These are phyloP conservation scores for Thamnidium elegans DNA, from an alignment of 192 early-diverging fungal genomes.

Conservation along the genomic window DNA sequence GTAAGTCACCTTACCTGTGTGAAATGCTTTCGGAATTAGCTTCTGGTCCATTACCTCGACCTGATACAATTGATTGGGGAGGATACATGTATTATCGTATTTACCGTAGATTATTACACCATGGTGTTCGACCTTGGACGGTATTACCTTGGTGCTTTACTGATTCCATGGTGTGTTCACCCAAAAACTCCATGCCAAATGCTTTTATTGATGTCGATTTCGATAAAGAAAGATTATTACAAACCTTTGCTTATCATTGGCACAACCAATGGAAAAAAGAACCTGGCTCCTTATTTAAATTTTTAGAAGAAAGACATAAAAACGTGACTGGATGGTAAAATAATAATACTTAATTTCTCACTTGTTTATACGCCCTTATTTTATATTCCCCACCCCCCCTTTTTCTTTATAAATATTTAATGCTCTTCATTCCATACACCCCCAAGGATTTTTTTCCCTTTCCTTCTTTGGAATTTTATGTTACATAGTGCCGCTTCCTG, in stretches of 20 bases:
- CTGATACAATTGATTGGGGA: constrained; percentile 41
- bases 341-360: too few relatives aligned
- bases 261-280: constrained; percentile 47
- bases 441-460: too few relatives aligned
- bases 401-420: too few relatives aligned
- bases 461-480: too few relatives aligned
- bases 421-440: too few relatives aligned
- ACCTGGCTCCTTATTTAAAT: constrained; percentile 39
- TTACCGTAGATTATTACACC: constrained; percentile 36
- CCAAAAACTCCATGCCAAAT: constrained; percentile 42
- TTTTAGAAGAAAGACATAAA: constrained; percentile 30
- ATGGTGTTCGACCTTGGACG: constrained; percentile 36
- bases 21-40: constrained; percentile 42
- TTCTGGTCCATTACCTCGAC: constrained; percentile 34
- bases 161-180: constrained; percentile 38
- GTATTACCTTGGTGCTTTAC: constrained; percentile 47
- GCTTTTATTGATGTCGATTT: constrained; percentile 41
- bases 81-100: constrained; percentile 39
- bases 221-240: constrained; percentile 26
- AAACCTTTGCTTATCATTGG: constrained; percentile 46
- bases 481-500: too few relatives aligned
- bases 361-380: too few relatives aligned
- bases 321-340: constrained; percentile 33
- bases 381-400: too few relatives aligned
- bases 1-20: constrained; percentile 44